Conservation (phyloP, 495 filamentous ascomycete genomes). For the Penicillium robsamsonii region DNA sequence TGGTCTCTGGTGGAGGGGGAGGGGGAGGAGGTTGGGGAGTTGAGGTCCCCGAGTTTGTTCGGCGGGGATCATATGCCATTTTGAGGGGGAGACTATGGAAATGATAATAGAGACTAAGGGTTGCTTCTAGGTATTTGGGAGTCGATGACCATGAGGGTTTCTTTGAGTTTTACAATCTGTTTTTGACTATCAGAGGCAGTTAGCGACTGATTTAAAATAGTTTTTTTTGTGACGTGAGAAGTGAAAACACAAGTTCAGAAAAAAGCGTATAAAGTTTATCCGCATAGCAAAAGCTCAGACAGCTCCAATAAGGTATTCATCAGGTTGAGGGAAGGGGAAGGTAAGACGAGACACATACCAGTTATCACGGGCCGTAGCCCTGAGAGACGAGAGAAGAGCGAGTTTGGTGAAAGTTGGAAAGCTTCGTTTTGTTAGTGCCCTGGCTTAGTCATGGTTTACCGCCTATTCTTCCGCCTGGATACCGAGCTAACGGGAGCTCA, state of each 20-base stretch:
- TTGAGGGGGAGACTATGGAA: conserved; percentile 21
- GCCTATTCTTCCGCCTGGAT: not conserved
- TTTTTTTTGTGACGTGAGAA: conserved; percentile 1
- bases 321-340: conserved; percentile 36
- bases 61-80: conserved; percentile 59
- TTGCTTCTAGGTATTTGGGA: conserved; percentile 9
- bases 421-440: conserved; percentile 22
- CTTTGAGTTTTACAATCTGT: conserved; percentile 41
- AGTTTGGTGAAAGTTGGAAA: conserved; percentile 17
- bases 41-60: conserved; percentile 45
- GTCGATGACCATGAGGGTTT: conserved; percentile 36
- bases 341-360: conserved; percentile 33
- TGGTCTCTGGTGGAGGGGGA: conserved; percentile 48
- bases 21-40: conserved; percentile 43
- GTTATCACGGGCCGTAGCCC: conserved; percentile 42
- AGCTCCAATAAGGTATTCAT: conserved; percentile 94
- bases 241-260: conserved; percentile 25
- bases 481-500: not conserved
- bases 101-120: conserved; percentile 19
- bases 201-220: conserved; percentile 23
- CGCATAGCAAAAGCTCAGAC: conserved; percentile 70
- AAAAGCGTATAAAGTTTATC: conserved; percentile 53
- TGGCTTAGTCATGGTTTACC: conserved; percentile 28
- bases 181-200: conserved; percentile 26
- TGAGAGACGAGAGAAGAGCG: conserved; percentile 24